Evolutionary conservation across 352 stramenopile genomes (phyloP), one percentile per base, ranked within the genome.

Genomic region (Pythium pectinolyticum): DNA sequence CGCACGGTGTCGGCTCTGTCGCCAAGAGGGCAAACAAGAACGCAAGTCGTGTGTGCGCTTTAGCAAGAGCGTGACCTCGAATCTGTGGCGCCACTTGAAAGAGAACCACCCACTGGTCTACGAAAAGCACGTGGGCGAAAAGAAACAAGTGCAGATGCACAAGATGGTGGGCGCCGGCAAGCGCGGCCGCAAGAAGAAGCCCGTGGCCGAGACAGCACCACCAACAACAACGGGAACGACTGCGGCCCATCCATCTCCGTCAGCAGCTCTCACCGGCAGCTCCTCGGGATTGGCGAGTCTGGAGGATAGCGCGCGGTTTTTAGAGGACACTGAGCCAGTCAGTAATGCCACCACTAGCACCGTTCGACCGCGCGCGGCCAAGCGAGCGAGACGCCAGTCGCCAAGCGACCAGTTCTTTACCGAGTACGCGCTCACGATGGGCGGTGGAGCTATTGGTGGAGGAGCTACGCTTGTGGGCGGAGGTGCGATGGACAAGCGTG

Each of bases 61-160:
- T 52, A 90, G 83, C 67, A 92, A 92, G 70, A 92, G 83, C 61
- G 83, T 92, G 45, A 92, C 83, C 48, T 92, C 83, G 20, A 92
- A 92, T 68, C 60, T 92, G 49, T 92, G 83, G 83, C 79, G 83
- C 46, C 83, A 92, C 51, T 62, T 92, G 30, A 89, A 89, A 59
- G 83, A 92, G 50, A 90, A 92, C 69, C 83, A 92, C 50, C 81
- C 77, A n/a, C 65, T 78, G 4, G 73, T 90, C 32, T 92, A 92
- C 69, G 78, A 70, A 46, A 88, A 87, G 52, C 79, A 89, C 61
- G 73, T 74, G 15, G 63, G 74, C 9, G 83, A 92, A 67, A 92
- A 92, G 74, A 90, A 90, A 54, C 84, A 69, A 43, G 70, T 90
- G 40, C 81, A 85, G 48, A 89, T 92, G 81, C 81, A 92, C 63